phyloP scores from a whole-genome alignment of 352 stramenopile species.

The Aphanomyces stellatus region DNA sequence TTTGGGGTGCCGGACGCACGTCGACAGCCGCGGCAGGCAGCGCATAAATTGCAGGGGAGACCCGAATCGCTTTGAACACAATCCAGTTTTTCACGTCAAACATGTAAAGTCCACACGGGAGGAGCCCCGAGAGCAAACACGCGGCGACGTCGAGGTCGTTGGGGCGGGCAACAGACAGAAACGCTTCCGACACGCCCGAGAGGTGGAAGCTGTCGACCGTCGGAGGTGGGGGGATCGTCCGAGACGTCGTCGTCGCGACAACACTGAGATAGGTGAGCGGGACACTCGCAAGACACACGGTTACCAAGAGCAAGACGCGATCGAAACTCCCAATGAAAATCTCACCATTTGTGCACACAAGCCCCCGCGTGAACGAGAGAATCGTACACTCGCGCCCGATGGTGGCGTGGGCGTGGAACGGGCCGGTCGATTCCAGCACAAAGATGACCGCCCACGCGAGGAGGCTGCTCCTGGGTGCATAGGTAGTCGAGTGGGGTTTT shows the following conservation, averaged over 20 bases:
- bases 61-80: not conserved
- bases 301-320: not conserved
- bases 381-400: not conserved
- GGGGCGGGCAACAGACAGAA: not conserved
- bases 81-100: conserved; percentile 5
- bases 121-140: not conserved
- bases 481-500: not conserved
- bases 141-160: not conserved
- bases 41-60: not conserved
- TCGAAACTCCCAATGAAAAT: not conserved
- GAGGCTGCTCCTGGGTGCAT: not conserved
- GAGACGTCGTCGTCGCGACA: not conserved
- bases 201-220: not conserved
- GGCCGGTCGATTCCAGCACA: not conserved
- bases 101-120: not conserved
- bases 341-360: not conserved
- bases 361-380: not conserved
- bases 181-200: not conserved
- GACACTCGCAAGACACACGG: not conserved
- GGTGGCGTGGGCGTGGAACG: not conserved
- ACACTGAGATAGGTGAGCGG: not conserved
- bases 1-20: not conserved
- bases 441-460: not conserved
- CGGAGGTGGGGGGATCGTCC: not conserved
- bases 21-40: not conserved